phyloP scores from a whole-genome alignment of 75 land plant species.

The Gnetum montanum region DNA sequence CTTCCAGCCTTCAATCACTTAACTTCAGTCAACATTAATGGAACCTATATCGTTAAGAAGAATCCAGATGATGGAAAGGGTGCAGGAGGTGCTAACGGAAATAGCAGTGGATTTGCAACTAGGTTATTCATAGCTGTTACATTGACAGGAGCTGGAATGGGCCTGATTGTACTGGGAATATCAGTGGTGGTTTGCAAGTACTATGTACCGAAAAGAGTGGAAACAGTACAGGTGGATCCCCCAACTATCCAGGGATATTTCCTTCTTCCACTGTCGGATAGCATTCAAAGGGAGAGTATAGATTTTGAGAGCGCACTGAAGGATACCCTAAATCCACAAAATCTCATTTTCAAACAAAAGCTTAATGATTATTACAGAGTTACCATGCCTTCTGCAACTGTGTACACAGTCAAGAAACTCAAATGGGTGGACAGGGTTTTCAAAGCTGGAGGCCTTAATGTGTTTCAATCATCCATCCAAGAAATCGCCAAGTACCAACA shows the following conservation, averaged over 20 bases:
- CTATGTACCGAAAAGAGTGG: too few relatives aligned
- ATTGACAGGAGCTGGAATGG: background rate
- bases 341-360: slow-evolving; percentile 31
- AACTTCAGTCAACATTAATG: background rate
- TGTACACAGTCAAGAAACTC: slow-evolving; percentile 62
- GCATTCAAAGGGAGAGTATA: slow-evolving; percentile 26
- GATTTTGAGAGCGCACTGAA: slow-evolving; percentile 45
- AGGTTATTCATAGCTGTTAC: background rate
- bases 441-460: slow-evolving; percentile 27
- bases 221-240: too few relatives aligned
- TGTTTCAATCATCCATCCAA: slow-evolving; percentile 31
- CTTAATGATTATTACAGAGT: slow-evolving; percentile 57
- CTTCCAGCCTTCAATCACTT: background rate
- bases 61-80: background rate
- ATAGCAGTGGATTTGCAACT: background rate
- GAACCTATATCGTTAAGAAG: background rate
- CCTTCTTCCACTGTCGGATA: too few relatives aligned
- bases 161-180: background rate
- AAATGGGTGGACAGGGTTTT: slow-evolving; percentile 44
- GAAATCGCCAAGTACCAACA: slow-evolving; percentile 33
- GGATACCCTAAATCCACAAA: slow-evolving; percentile 21
- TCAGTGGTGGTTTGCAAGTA: background rate
- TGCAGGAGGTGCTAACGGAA: background rate
- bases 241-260: too few relatives aligned
- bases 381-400: slow-evolving; percentile 44